These are phyloP conservation scores for Eustoma russellianum DNA, from an alignment of 257 asterid species.

Conservation along the genomic window DNA sequence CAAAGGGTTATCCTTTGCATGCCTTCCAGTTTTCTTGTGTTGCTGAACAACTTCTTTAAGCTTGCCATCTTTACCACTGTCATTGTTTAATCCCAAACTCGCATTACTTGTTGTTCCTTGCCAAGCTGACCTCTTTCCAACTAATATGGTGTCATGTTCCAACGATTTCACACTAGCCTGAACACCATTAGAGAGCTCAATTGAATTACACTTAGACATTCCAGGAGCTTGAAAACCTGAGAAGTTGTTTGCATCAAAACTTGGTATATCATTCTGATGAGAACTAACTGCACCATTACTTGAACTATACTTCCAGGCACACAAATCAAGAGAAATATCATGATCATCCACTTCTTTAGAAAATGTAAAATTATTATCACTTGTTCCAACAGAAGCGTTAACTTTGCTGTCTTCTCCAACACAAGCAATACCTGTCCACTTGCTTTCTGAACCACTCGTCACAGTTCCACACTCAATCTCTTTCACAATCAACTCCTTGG, in stretches of 20 bases:
- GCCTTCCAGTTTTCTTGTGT: slow-evolving; percentile 23
- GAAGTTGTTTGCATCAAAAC: slow-evolving; percentile 25
- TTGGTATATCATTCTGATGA: slow-evolving; percentile 37
- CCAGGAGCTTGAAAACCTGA: slow-evolving; percentile 50
- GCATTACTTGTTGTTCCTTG: slow-evolving; percentile 35
- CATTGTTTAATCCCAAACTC: slow-evolving; percentile 23
- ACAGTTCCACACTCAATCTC: slow-evolving; percentile 73
- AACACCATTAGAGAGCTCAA: slow-evolving; percentile 34
- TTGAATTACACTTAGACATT: slow-evolving; percentile 29
- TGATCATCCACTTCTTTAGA: slow-evolving; percentile 47
- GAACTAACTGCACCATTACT: slow-evolving; percentile 38
- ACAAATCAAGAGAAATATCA: slow-evolving; percentile 59
- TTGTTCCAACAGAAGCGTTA: slow-evolving; percentile 36
- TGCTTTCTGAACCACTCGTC: slow-evolving; percentile 45
- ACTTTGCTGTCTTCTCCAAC: slow-evolving; percentile 39
- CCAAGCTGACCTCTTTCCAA: slow-evolving; percentile 52
- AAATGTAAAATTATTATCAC: slow-evolving; percentile 51
- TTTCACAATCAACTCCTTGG: slow-evolving; percentile 77
- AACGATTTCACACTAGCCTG: slow-evolving; percentile 30
- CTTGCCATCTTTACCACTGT: slow-evolving; percentile 33
- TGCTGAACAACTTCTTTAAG: slow-evolving; percentile 44
- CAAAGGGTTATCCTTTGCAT: slow-evolving; percentile 32
- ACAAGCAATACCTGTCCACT: slow-evolving; percentile 39
- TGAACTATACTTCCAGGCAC: slow-evolving; percentile 39
- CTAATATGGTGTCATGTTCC: slow-evolving; percentile 31